Evolutionary conservation across 495 filamentous ascomycete genomes (phyloP).

Genomic region (Poronia punctata): DNA sequence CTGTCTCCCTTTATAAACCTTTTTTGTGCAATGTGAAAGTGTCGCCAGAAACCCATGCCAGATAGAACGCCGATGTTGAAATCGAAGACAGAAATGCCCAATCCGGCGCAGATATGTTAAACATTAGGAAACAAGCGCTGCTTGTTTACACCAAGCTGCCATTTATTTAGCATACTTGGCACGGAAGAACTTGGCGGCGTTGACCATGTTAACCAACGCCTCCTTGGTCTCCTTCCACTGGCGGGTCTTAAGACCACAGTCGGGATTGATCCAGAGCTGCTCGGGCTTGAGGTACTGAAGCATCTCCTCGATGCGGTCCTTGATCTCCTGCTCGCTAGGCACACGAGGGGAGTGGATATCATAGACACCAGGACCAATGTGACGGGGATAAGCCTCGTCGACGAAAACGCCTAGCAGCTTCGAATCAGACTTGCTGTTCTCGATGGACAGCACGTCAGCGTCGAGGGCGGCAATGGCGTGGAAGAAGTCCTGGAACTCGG

Average conservation of each 20-base stretch:
- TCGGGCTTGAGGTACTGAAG: slow-evolving; percentile 85
- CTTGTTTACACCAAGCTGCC: neutral
- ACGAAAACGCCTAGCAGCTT: slow-evolving; percentile 98
- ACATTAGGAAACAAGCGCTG: neutral
- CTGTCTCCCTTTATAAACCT: slow-evolving; percentile 25
- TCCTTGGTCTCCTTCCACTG: slow-evolving; percentile 95
- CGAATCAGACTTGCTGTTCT: slow-evolving; percentile 99
- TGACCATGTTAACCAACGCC: slow-evolving; percentile 86
- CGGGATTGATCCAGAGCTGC: slow-evolving; percentile 98
- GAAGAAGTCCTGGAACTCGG: slow-evolving; percentile 99
- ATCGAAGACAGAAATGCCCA: slow-evolving; percentile 25
- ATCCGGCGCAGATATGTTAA: slow-evolving; percentile 10
- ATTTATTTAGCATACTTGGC: slow-evolving; percentile 62
- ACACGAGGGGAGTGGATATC: slow-evolving; percentile 99
- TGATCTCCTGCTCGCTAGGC: slow-evolving; percentile 92
- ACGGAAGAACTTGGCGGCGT: slow-evolving; percentile 94
- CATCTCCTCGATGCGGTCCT: slow-evolving; percentile 95
- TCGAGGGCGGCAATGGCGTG: slow-evolving; percentile 97
- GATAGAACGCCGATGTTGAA: slow-evolving; percentile 46
- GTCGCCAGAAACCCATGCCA: slow-evolving; percentile 27
- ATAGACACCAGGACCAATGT: slow-evolving; percentile 98
- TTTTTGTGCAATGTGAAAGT: slow-evolving; percentile 26
- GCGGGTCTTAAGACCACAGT: slow-evolving; percentile 97
- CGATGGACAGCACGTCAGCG: slow-evolving; percentile 95
- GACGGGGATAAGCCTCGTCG: slow-evolving; percentile 88